Conservation (phyloP, 2,329 filamentous ascomycete species). For the Penicillium carneum region DNA sequence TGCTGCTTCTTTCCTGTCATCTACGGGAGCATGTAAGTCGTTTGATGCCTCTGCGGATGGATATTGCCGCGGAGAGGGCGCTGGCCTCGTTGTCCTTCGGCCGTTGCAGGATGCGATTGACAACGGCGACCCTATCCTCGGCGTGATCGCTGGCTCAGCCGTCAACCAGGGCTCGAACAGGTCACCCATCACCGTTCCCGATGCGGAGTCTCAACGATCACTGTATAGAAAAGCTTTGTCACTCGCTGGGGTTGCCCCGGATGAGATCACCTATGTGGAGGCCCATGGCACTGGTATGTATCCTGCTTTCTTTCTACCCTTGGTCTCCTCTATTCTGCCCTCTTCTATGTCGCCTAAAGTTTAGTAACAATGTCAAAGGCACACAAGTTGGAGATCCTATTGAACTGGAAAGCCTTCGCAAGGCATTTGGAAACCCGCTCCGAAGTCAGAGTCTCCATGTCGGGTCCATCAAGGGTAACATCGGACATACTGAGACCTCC, state of each 20-base stretch:
- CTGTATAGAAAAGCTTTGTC: slow-evolving; percentile 25
- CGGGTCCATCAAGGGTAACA: slow-evolving; percentile 39
- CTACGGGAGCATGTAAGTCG: slow-evolving; percentile 57
- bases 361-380: slow-evolving; percentile 13
- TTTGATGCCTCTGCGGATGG: slow-evolving; percentile 50
- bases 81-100: slow-evolving; percentile 32
- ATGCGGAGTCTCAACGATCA: slow-evolving; percentile 18
- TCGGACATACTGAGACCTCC: slow-evolving; percentile 36
- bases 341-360: neutral
- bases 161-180: slow-evolving; percentile 32
- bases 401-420: slow-evolving; percentile 32
- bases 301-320: too few relatives aligned
- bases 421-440: slow-evolving; percentile 26
- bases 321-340: neutral
- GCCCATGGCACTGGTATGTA: slow-evolving; percentile 28
- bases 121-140: slow-evolving; percentile 33
- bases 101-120: slow-evolving; percentile 27
- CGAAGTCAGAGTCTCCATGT: slow-evolving; percentile 23
- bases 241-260: slow-evolving; percentile 13
- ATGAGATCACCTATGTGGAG: slow-evolving; percentile 28
- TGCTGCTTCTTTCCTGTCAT: slow-evolving; percentile 53
- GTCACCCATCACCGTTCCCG: slow-evolving; percentile 31
- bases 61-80: slow-evolving; percentile 39
- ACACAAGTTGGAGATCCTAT: slow-evolving; percentile 32
- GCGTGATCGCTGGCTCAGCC: slow-evolving; percentile 30